phyloP scores from a whole-genome alignment of 176 grass and related monocot genomes.

The Tillandsia fasciculata region DNA sequence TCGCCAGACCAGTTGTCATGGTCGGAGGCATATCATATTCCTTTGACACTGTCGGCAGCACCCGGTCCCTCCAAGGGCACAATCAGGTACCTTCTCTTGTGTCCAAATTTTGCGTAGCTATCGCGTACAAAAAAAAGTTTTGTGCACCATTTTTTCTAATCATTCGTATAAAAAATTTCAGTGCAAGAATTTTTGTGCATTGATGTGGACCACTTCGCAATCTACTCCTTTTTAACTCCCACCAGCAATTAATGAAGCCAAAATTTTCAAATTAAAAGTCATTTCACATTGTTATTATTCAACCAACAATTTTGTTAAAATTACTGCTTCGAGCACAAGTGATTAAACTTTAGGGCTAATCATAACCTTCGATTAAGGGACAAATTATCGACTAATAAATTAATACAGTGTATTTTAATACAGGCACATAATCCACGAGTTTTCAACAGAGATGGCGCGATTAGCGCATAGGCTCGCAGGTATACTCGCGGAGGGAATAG shows the following conservation, averaged over 20 bases:
- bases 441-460: constrained; percentile 35
- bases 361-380: not conserved
- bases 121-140: too few species aligned
- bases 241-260: too few species aligned
- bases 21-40: constrained; percentile 92
- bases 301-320: not conserved
- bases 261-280: not conserved
- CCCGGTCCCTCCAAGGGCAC: not conserved
- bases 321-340: not conserved
- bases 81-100: constrained; percentile 12
- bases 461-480: constrained; percentile 40
- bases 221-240: too few species aligned
- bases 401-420: not conserved
- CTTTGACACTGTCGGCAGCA: constrained; percentile 5
- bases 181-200: too few species aligned
- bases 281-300: not conserved
- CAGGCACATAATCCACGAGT: constrained; percentile 46
- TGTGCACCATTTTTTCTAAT: too few species aligned
- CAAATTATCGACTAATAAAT: not conserved
- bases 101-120: not conserved
- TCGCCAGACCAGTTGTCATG: constrained; percentile 56
- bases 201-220: too few species aligned
- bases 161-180: not conserved
- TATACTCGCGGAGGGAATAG: constrained; percentile 21
- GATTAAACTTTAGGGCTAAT: not conserved